These are phyloP conservation scores for Streptanthus diversifolius DNA, from an alignment of 345 rosid species.

Conservation along the genomic window DNA sequence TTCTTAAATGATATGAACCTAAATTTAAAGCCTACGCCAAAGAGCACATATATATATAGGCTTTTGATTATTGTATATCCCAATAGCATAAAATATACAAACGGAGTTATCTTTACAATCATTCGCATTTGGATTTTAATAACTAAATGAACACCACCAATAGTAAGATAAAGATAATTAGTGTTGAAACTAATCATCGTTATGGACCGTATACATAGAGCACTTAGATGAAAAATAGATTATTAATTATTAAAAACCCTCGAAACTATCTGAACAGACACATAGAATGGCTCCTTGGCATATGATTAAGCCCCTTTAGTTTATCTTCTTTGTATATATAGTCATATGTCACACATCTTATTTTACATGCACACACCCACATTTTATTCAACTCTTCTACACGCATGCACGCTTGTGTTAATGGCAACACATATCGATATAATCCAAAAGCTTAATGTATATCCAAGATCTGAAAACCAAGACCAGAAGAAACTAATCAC, in stretches of 20 bases:
- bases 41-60: slow-evolving; percentile 9
- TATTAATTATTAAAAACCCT: slow-evolving; percentile 1
- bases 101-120: slow-evolving; percentile 21
- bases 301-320: slow-evolving; percentile 20
- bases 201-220: slow-evolving; percentile 16
- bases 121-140: slow-evolving; percentile 9
- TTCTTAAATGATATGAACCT: slow-evolving; percentile 3
- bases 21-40: slow-evolving; percentile 26
- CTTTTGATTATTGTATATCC: slow-evolving; percentile 17
- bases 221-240: slow-evolving; percentile 18
- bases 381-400: slow-evolving; percentile 13
- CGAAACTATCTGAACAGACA: slow-evolving; percentile 35
- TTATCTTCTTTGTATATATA: slow-evolving; percentile 9
- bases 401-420: slow-evolving; percentile 5
- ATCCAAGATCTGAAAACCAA: slow-evolving; percentile 27
- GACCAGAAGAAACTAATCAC: slow-evolving; percentile 31
- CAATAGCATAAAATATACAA: slow-evolving; percentile 23
- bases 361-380: slow-evolving; percentile 24
- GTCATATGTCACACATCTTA: slow-evolving; percentile 1
- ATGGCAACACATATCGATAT: slow-evolving; percentile 32
- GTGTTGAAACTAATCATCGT: slow-evolving; percentile 33
- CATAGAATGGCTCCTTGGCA: slow-evolving; percentile 32
- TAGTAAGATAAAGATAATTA: slow-evolving; percentile 24
- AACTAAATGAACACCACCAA: slow-evolving; percentile 25
- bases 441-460: slow-evolving; percentile 28